Base-by-base conservation (phyloP, 148 eudicot species). In the Fallopia convolvulus region DNA sequence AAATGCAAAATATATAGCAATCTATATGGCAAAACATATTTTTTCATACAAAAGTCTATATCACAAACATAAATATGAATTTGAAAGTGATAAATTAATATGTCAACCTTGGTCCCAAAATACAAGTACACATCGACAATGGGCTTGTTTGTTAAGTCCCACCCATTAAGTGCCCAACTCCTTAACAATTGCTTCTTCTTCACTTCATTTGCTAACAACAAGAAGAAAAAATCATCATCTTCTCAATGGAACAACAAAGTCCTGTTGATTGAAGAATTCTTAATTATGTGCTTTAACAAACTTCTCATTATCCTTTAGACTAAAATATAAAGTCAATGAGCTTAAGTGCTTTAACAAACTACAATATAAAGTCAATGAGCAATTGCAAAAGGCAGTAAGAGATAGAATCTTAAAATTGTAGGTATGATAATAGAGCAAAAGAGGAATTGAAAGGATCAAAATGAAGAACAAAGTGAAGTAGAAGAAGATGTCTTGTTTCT, bases 1-100 rank as follows among this genome's bases (percentile, higher is more conserved):
- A 81, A 94, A 94, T 48, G 92, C 88, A 83, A 92, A 94, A 87
- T 94, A 94, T 47, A 87, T 89, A 5, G 98, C 98, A 70, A 92
- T 89, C 98, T 94, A 81, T 83, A 87, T 56, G 46, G n/a, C 33
- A 21, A 78, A 61, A 26, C n/a, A 12, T 26, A 6, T 6, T 41
- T 72, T 8, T 75, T 74, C 70, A 48, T 17, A 63, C 61, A 78
- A 42, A 56, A 39, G 18, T 39, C 63, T 74, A 21, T 26, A n/a
- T 14, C 60, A 71, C 53, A 63, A 68, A 10, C 17, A 60, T 40
- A 70, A 23, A 5, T 14, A 52, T 8, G 26, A 53, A 72, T 21
- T 26, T 36, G 18, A 33, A 14, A 66, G 20, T 66, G n/a, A 66
- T 13, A 15, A 32, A 6, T 66, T 66, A 66, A 6, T 66, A 66